Base-by-base conservation (phyloP, 2,329 filamentous ascomycete genomes). In the Lasiodiplodia theobromae region DNA sequence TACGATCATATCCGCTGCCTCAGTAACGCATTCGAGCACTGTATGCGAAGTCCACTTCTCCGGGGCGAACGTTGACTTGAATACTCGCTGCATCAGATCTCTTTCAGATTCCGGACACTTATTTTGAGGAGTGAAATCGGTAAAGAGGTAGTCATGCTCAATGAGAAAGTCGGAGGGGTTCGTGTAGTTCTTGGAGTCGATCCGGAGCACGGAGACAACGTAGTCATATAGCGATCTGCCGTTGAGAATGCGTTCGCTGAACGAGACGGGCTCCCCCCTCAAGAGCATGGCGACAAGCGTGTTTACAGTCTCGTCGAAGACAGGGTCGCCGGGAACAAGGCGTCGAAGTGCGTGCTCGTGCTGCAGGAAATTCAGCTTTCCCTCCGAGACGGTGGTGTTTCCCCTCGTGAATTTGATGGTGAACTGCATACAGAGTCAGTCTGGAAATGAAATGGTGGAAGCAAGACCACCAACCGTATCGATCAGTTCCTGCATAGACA, bases 351-450 rank as follows among this genome's bases (percentile, higher is more conserved):
- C 31, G 75, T 95, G 92, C 57, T 87, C 86, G 73, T 87, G 88
- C 75, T 97, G 93, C 60, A 98, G 86, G 77, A 90, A 93, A 73
- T 88, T 86, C 18, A 98, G 86, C 77, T 98, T 99, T 60, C 89
- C 88, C 63, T 90, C 87, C 23, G 91, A 89, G 21, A 97, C 92
- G 16, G 91, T 91, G 7, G 94, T 93, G 77, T 97, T 94, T 11
- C 95, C 95, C 73, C 91, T 92, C 3, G 94, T 98, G 80, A 97
- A 96, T 75, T 93, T 94, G 72, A 97, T 85, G 56, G 90, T 89
- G 77, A 97, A 95, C 87, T 93, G 37, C 2, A 31, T 14, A 16
- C 18, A 23, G 5, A 6, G 64, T 71, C 34, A 72, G 62, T 21
- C 8, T 31, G 1, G 11, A 37, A 31, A 10, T 18, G 12, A n/a